Evolutionary conservation across 2,329 filamentous ascomycete species (phyloP), one percentile per base, ranked within the genome.

Genomic region (Venturia asperata): DNA sequence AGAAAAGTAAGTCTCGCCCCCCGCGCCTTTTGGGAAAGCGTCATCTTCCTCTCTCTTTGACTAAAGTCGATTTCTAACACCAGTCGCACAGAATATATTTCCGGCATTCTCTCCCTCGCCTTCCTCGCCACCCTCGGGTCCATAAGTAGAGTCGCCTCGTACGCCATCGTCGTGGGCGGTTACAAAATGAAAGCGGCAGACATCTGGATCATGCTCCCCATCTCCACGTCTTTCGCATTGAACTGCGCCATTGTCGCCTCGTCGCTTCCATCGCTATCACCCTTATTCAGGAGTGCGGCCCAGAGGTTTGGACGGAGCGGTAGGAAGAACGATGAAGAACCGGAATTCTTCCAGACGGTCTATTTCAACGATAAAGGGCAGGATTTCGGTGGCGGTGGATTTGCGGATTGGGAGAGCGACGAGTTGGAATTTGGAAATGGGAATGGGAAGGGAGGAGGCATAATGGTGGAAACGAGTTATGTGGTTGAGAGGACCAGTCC

Each of bases 111-210:
- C 17, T 42, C 42, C 37, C 60, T 61, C 37, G 60, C 60, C n/a
- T 61, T 61, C 39, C 15, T 61, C 34, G 60, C 60, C 17, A 39
- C 19, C 39, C 39, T 61, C n/a, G 60, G 37, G n/a, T 61, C 60
- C 13, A 17, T 61, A 6, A 5, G n/a, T 11, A 19, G 39, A 61
- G 42, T 61, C n/a, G n/a, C 43, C 37, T 42, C 60, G 13, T 42
- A 42, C 39, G 42, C 19, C 60, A 34, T 61, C 37, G 39, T 42
- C 13, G n/a, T 39, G 13, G 17, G 15, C 7, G 19, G 30, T 10
- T 34, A 10, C 17, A 21, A 6, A 37, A 13, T 5, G 19, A 19
- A 7, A 5, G 4, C 1, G 37, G 21, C 17, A n/a, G 27, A 10
- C 15, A 7, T 27, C 13, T 61, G 60, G 60, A 27, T 43, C 5